Conservation (phyloP, 1,284 basidiomycete species). For the Fomes fomentarius region DNA sequence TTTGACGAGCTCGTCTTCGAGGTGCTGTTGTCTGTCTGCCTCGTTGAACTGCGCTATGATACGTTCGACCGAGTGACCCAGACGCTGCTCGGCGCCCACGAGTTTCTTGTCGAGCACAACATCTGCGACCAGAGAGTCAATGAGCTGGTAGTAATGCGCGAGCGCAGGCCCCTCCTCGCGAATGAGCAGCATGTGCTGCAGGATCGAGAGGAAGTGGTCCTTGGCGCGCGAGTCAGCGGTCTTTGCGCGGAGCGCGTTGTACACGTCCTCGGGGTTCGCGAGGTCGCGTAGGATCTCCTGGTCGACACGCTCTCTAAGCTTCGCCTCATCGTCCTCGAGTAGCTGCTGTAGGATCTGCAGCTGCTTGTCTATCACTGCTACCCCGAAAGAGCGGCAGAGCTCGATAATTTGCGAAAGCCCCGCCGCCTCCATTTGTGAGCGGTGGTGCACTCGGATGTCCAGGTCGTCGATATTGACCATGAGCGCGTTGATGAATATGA, state of each 20-base stretch:
- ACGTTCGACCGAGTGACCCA: slow-evolving; percentile 89
- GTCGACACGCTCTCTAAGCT: slow-evolving; percentile 79
- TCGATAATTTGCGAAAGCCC: slow-evolving; percentile 79
- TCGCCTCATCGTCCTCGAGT: slow-evolving; percentile 81
- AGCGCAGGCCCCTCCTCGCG: slow-evolving; percentile 85
- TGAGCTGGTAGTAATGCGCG: slow-evolving; percentile 89
- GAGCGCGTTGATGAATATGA: slow-evolving; percentile 73
- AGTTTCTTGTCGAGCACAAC: slow-evolving; percentile 94
- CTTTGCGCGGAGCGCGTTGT: slow-evolving; percentile 77
- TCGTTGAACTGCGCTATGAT: slow-evolving; percentile 93
- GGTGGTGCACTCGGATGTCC: slow-evolving; percentile 84
- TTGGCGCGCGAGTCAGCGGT: slow-evolving; percentile 79
- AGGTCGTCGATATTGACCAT: slow-evolving; percentile 71
- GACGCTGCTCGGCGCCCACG: slow-evolving; percentile 80
- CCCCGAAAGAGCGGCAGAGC: slow-evolving; percentile 73
- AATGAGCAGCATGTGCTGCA: slow-evolving; percentile 93
- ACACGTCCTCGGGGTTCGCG: slow-evolving; percentile 85
- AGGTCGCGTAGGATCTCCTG: slow-evolving; percentile 79
- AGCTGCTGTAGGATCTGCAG: slow-evolving; percentile 69
- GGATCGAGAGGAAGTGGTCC: slow-evolving; percentile 88
- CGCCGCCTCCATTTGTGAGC: slow-evolving; percentile 87
- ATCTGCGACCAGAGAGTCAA: slow-evolving; percentile 92
- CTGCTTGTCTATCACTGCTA: slow-evolving; percentile 67
- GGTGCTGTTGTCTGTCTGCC: slow-evolving; percentile 80
- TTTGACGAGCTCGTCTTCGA: slow-evolving; percentile 80